Evolutionary conservation across 768 basidiomycete genomes (phyloP), one percentile per base, ranked within the genome.

Genomic region (Suillus spraguei): DNA sequence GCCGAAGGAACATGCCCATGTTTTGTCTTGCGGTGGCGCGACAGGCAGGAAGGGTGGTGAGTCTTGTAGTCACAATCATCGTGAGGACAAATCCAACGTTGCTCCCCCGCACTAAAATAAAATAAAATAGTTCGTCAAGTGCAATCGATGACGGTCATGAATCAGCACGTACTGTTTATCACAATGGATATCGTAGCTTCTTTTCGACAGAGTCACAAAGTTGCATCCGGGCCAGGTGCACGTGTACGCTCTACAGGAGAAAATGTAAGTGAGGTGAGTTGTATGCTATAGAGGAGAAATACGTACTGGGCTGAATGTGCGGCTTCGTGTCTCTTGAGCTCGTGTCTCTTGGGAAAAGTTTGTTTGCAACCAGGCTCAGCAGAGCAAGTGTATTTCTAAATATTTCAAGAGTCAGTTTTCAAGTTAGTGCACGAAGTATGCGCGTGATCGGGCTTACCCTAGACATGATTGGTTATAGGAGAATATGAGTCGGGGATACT

Each of bases 251-350:
- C 72, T 75, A 11, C 41, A 13, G 62, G 8, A 41, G 47, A 60
- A 9, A 38, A 41, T 41, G 11, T 17, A 41, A 41, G 41, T 41
- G 41, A 41, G 39, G 16, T 41, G 16, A 41, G 41, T 16, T 41
- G 41, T 17, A 17, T 41, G 7, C 17, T 1, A 16, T 17, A 41
- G 16, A 41, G 41, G 41, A 41, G 41, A 41, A 41, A 41, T 7
- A 17, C 16, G 17, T 41, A 41, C 41, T 17, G 5, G 4, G 4
- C 0, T 41, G 16, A 17, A 41, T 41, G 73, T 0, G 42, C 47
- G 9, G 33, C 55, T 52, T 28, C 69, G 52, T 75, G 74, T 50
- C 71, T 69, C 35, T 38, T 70, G 28, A 74, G 60, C 24, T 75
- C 65, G 17, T n/a, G n/a, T n/a, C n/a, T n/a, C 6, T 17, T 41